phyloP scores from a whole-genome alignment of 1,284 basidiomycete genomes.

The Pterulicium gracile region DNA sequence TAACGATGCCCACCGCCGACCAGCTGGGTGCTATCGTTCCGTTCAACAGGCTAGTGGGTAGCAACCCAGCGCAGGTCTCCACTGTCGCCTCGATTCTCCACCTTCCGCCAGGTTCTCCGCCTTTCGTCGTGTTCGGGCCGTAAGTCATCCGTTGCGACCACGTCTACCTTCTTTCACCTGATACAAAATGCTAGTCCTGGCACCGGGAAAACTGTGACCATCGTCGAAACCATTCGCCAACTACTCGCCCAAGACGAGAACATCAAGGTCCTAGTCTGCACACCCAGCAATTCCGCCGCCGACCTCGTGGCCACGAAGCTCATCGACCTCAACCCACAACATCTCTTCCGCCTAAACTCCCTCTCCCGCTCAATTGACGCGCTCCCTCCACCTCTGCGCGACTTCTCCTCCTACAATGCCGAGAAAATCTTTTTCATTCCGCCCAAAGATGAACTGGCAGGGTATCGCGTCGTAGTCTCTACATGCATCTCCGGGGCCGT shows the following conservation, averaged over 20 bases:
- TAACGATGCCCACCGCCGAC: conserved; percentile 13
- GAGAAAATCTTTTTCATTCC: conserved; percentile 33
- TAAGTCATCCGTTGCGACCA: conserved; percentile 18
- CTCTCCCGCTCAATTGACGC: conserved; percentile 24
- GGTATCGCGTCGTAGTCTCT: conserved; percentile 36
- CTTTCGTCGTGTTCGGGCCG: conserved; percentile 48
- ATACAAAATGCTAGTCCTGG: conserved; percentile 29
- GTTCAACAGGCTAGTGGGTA: conserved; percentile 24
- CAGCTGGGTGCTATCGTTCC: conserved; percentile 18
- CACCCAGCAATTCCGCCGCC: conserved; percentile 49
- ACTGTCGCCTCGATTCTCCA: conserved; percentile 36
- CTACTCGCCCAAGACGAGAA: conserved; percentile 22
- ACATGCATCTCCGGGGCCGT: conserved; percentile 43
- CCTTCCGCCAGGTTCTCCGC: conserved; percentile 32
- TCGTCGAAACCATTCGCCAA: conserved; percentile 39
- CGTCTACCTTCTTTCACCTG: conserved; percentile 2
- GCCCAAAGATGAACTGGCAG: conserved; percentile 20
- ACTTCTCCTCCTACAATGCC: conserved; percentile 27
- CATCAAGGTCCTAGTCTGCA: conserved; percentile 29
- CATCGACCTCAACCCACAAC: conserved; percentile 16
- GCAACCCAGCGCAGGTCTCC: conserved; percentile 33
- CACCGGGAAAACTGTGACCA: conserved; percentile 41
- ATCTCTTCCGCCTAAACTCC: conserved; percentile 38
- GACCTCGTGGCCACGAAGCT: conserved; percentile 37
- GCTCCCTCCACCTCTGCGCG: conserved; percentile 19